These are phyloP conservation scores for Kandelia obovata DNA, from an alignment of 345 rosid species.

Conservation along the genomic window DNA sequence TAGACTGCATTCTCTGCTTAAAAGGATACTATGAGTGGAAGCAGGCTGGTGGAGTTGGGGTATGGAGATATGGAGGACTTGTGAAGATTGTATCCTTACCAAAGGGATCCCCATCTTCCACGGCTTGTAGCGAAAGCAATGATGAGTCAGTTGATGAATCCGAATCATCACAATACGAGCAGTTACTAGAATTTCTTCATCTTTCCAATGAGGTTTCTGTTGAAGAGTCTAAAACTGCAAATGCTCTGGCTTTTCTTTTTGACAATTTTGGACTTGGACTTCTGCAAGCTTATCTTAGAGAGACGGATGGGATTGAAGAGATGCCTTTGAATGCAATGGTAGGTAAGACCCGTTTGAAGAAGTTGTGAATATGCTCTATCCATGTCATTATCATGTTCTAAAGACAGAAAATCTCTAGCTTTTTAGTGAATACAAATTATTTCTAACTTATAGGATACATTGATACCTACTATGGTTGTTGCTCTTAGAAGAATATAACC, in stretches of 20 bases:
- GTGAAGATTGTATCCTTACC: conserved; percentile 83
- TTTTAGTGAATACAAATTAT: background rate
- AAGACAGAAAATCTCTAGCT: background rate
- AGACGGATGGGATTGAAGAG: conserved; percentile 53
- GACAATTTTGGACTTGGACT: conserved; percentile 82
- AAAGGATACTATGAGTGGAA: conserved; percentile 96
- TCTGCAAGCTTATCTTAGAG: conserved; percentile 74
- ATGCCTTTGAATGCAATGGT: conserved; percentile 93
- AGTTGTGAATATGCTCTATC: background rate
- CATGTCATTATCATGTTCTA: too few relatives aligned
- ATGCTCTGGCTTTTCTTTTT: conserved; percentile 70
- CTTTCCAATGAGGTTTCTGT: conserved; percentile 66
- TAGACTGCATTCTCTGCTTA: conserved; percentile 91
- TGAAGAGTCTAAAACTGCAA: conserved; percentile 77
- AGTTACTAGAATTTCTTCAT: conserved; percentile 80
- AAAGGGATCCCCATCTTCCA: conserved; percentile 55
- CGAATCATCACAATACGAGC: conserved; percentile 85
- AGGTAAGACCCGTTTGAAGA: conserved; percentile 49
- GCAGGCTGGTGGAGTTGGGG: conserved; percentile 86
- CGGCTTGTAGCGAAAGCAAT: conserved; percentile 68
- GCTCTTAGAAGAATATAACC: background rate
- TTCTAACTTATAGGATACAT: background rate
- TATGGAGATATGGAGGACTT: conserved; percentile 97
- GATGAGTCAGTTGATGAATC: conserved; percentile 86
- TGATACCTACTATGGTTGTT: too few relatives aligned